Evolutionary conservation across 108 stramenopile species (phyloP), one percentile per base, ranked within the genome.

Genomic region (Fragilaria crotonensis): DNA sequence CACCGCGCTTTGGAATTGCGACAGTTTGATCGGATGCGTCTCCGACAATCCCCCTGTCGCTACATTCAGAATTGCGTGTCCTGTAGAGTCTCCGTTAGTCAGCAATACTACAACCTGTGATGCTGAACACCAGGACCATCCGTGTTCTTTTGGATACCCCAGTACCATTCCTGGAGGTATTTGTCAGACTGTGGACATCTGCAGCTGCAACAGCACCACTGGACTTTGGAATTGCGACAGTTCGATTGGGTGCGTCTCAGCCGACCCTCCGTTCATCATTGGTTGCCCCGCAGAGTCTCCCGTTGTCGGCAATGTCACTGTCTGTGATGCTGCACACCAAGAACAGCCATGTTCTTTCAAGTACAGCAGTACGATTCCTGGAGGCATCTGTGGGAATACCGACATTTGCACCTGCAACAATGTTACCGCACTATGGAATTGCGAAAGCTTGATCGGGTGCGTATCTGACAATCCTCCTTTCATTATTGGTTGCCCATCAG

Each of bases 101-200:
- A 41, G 11, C 7, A 41, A 41, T 11, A 14, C 7, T 11, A 41
- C 7, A 41, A 41, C 9, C 27, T 55, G 31, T 31, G 33, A 58
- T 58, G 2, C 9, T n/a, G 36, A 22, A n/a, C 30, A 19, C 32
- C 22, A 32, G 20, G 17, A 22, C 19, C 17, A 21, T 41, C 49
- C 22, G 9, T 50, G 49, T 22, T 11, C 11, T 14, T 50, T n/a
- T n/a, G 49, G 5, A 18, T n/a, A 22, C 7, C 22, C 20, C 22
- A 50, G 22, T 50, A 50, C 49, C 19, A 21, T 50, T 41, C 36
- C 36, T 14, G 36, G 36, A 41, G 36, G 36, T 41, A 14, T 41
- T 14, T 41, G 36, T 14, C 11, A 41, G 14, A 11, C 36, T 14
- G 14, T 14, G 11, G 36, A 41, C 36, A 41, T 14, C 14, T 41